Evolutionary conservation across 163 green algal genomes (phyloP).

Genomic region (Chlamydomonas reinhardtii): DNA sequence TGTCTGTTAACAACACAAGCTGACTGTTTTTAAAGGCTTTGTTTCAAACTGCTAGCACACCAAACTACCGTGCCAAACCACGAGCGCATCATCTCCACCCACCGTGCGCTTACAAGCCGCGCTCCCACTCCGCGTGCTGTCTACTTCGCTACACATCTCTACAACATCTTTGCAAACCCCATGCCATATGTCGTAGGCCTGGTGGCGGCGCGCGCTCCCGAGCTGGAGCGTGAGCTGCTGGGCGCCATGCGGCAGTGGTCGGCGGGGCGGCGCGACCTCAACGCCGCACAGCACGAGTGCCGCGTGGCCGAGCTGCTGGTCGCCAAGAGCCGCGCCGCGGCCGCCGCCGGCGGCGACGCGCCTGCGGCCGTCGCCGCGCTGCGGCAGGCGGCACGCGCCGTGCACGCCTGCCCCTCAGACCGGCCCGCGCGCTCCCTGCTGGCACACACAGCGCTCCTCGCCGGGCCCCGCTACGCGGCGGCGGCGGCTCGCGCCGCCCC

Average conservation of each 20-base stretch:
- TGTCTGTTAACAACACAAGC: no score
- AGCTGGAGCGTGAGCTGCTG: slow-evolving; percentile 37
- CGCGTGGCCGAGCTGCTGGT: slow-evolving; percentile 14
- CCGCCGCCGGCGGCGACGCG: background rate
- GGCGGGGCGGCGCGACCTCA: slow-evolving; percentile 6
- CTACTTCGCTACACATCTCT: no score
- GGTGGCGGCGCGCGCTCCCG: background rate
- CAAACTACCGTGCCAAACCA: no score
- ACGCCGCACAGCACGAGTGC: slow-evolving; percentile 43
- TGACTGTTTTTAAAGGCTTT: no score
- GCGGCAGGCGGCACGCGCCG: slow-evolving; percentile 26
- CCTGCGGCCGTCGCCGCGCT: background rate
- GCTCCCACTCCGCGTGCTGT: no score
- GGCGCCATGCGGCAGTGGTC: slow-evolving; percentile 18
- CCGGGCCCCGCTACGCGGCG: background rate
- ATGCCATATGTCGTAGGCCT: background rate
- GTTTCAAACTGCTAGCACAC: no score
- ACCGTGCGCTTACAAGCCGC: no score
- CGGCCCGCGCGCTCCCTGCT: slow-evolving; percentile 22
- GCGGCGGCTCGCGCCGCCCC: slow-evolving; percentile 15
- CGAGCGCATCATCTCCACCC: no score
- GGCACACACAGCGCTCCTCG: background rate
- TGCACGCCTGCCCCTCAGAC: slow-evolving; percentile 54
- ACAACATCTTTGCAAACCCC: no score
- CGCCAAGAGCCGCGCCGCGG: slow-evolving; percentile 36